Conservation (phyloP, 768 basidiomycete genomes). For the Saitozyma podzolica region DNA sequence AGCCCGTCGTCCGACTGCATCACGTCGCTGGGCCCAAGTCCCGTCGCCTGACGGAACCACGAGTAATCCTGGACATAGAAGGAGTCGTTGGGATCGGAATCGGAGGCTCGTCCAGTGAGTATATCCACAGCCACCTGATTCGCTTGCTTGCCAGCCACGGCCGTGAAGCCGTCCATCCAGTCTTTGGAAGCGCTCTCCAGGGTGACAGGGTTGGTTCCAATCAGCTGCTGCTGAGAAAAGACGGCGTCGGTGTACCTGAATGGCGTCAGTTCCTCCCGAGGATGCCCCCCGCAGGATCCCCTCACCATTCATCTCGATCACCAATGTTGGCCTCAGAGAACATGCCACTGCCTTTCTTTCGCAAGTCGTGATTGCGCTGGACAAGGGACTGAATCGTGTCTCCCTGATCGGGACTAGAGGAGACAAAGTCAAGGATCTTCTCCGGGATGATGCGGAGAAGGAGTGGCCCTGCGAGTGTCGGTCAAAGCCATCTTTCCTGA, state of each 20-base stretch:
- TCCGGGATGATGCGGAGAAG: neutral
- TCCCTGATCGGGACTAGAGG: neutral
- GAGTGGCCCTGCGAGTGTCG: neutral
- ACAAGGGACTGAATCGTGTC: neutral
- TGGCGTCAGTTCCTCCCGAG: neutral
- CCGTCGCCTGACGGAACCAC: conserved; percentile 1
- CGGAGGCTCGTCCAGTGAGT: neutral
- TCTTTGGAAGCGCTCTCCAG: neutral
- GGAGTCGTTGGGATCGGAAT: neutral
- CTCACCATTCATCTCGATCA: conserved; percentile 3
- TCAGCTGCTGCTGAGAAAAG: conserved; percentile 1
- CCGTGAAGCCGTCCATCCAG: conserved; percentile 2
- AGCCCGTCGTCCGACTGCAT: neutral
- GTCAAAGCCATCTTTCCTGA: neutral
- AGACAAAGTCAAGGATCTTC: neutral
- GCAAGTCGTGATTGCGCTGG: conserved; percentile 1
- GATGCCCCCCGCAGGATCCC: neutral
- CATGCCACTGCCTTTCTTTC: neutral
- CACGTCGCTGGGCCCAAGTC: neutral
- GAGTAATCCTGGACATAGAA: conserved; percentile 7
- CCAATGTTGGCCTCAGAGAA: neutral
- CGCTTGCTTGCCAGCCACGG: neutral
- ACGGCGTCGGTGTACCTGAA: conserved; percentile 4
- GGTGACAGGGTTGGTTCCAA: conserved; percentile 1
- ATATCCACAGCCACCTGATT: neutral